Evolutionary conservation across 371 early-diverging fungal genomes (phyloP), one percentile per base, ranked within the genome.

Genomic region (Dinochytrium kinnereticum): DNA sequence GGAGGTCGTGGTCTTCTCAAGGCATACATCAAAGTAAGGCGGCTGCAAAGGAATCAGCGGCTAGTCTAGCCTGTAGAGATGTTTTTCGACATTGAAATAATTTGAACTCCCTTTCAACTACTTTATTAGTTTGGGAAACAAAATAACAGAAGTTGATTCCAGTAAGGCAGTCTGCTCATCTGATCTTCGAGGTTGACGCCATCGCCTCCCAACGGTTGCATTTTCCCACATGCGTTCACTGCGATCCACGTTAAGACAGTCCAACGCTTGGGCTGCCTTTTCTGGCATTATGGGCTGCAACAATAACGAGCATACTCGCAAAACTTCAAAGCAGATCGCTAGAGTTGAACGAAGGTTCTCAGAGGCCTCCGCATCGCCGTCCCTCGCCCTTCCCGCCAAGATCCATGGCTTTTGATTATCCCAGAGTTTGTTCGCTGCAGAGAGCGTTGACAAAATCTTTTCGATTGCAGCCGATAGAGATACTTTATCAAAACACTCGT

Each of bases 201-300:
- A 75, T 21, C 78, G 69, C 57, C 30, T 31, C 24, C 75, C 76
- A 13, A 76, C 38, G 0, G 30, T 59, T 7, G 75, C 76, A 61
- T 75, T 76, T 2, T 36, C 64, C 76, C 74, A 80, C 31, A 7
- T 13, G 3, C 78, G 66, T 21, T 78, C 72, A 2, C n/a, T 70
- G 1, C 1, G n/a, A 3, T 57, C 73, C 1, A 82, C 80, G 19
- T 40, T 67, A 1, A 83, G 5, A 10, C 40, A 51, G 64, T 90
- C 88, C 70, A 98, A 78, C 44, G 96, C 76, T 38, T 70, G 69
- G 0, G 77, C 72, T 72, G 89, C 85, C 78, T 93, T 95, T 2
- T 81, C 81, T 1, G 98, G 98, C 90, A 97, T 95, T 26, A 96
- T 88, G 7, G 96, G 95, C 73, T 92, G 93, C 67, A 97, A 80